Percentiles rank a stretch among this genome's conserved stretches.
Conservation (phyloP, 768 basidiomycete species). For the Xerocomellus intermedius region DNA sequence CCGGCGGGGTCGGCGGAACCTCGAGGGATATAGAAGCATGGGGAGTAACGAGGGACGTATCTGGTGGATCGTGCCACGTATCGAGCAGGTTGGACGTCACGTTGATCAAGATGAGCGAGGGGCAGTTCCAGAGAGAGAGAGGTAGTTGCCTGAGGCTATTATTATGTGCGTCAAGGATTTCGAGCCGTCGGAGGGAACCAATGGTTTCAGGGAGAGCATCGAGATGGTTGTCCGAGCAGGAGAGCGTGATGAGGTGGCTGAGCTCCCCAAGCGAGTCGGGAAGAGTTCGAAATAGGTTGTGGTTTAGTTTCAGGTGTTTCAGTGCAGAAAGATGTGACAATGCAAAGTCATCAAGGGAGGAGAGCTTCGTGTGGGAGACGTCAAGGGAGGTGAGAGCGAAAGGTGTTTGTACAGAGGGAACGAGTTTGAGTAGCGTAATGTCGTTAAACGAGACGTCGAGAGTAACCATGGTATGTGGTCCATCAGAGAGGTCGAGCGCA, state of each 20-base stretch:
- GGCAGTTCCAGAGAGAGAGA: constrained; percentile 78
- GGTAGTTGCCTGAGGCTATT: constrained; percentile 84
- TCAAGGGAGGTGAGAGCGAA: constrained; percentile 75
- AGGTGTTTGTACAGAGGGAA: constrained; percentile 44
- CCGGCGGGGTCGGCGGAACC: constrained; percentile 11
- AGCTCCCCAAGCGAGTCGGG: constrained; percentile 84
- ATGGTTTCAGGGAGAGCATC: constrained; percentile 72
- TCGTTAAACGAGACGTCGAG: constrained; percentile 87
- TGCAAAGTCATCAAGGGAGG: constrained; percentile 72
- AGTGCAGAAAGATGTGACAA: constrained; percentile 74
- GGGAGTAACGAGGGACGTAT: constrained; percentile 29
- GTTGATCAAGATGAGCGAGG: constrained; percentile 70
- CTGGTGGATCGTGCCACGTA: constrained; percentile 65
- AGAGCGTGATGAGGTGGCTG: constrained; percentile 63
- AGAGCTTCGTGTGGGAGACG: constrained; percentile 85
- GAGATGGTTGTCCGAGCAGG: constrained; percentile 90
- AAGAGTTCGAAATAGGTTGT: constrained; percentile 82
- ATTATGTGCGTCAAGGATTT: constrained; percentile 82
- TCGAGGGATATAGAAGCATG: constrained; percentile 24
- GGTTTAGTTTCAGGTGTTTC: constrained; percentile 69
- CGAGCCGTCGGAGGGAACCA: constrained; percentile 71
- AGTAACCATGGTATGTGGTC: constrained; percentile 52
- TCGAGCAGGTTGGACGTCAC: constrained; percentile 84
- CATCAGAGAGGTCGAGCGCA: constrained; percentile 75
- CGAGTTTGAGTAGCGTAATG: constrained; percentile 72